These are phyloP conservation scores for Tolypocladium pustulatum DNA, from an alignment of 2,329 filamentous ascomycete genomes.

Conservation along the genomic window DNA sequence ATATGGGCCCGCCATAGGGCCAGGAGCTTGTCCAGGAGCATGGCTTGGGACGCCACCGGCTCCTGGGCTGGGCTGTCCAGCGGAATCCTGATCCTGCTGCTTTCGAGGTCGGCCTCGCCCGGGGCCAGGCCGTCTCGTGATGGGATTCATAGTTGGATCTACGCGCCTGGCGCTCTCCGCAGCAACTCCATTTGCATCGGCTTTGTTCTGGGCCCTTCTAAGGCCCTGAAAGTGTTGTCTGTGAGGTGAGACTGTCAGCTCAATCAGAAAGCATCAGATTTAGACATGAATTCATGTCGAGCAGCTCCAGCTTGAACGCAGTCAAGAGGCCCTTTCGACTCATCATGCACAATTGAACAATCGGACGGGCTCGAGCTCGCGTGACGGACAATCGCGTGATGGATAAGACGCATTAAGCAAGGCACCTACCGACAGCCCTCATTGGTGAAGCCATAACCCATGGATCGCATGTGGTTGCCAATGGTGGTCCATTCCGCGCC, in stretches of 20 bases:
- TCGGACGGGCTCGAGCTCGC: background rate
- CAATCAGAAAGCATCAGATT: background rate
- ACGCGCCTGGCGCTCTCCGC: conserved; percentile 25
- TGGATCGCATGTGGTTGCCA: conserved; percentile 46
- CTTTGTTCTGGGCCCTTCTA: conserved; percentile 43
- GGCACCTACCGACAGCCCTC: conserved; percentile 50
- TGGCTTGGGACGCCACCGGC: background rate
- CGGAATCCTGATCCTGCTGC: conserved; percentile 14
- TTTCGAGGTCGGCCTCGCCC: conserved; percentile 45
- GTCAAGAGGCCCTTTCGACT: background rate
- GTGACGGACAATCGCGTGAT: background rate
- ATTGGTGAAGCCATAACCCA: conserved; percentile 54
- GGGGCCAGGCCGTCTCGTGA: conserved; percentile 49
- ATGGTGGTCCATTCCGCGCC: conserved; percentile 52
- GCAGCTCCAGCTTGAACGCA: background rate
- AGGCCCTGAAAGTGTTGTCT: conserved; percentile 54
- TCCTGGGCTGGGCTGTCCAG: conserved; percentile 4
- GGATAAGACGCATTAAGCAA: background rate
- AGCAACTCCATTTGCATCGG: conserved; percentile 26
- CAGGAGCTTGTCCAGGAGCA: background rate
- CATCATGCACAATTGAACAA: background rate
- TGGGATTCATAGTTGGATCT: conserved; percentile 46
- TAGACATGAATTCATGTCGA: background rate
- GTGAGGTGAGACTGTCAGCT: background rate
- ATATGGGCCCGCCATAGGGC: background rate